Conservation (phyloP, 1,139 yeast genomes). For the Lodderomyces parapsilosis region DNA sequence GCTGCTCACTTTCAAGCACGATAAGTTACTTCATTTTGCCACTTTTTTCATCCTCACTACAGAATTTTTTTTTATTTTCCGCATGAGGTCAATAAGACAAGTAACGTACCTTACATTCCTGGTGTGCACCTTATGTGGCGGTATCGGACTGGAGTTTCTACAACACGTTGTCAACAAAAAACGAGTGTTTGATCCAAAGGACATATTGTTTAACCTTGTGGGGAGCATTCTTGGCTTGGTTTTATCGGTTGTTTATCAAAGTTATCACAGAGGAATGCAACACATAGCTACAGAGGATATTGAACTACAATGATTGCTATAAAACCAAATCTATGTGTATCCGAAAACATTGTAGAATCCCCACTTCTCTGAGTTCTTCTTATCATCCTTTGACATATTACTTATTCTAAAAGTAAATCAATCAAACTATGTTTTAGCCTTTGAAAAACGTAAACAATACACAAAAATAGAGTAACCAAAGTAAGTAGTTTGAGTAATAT, state of each 20-base stretch:
- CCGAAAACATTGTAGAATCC: no score
- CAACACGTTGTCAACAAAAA: constrained; percentile 46
- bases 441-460: no score
- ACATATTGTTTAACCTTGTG: constrained; percentile 43
- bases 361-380: no score
- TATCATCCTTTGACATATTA: no score
- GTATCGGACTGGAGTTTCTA: constrained; percentile 52
- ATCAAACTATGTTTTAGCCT: no score
- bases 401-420: no score
- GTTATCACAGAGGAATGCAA: constrained; percentile 8
- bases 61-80: constrained; percentile 56
- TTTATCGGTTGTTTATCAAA: constrained; percentile 15
- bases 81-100: constrained; percentile 36
- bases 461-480: no score
- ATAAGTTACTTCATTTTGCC: constrained; percentile 51
- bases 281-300: background rate
- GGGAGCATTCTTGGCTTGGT: constrained; percentile 34
- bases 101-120: constrained; percentile 41
- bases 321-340: no score
- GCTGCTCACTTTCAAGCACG: constrained; percentile 46
- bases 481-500: no score
- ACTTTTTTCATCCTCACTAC: constrained; percentile 51
- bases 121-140: constrained; percentile 44
- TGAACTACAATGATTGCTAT: background rate
- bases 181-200: constrained; percentile 49